These are phyloP conservation scores for Trametes hirsuta DNA, from an alignment of 1,284 basidiomycete genomes.

Conservation along the genomic window DNA sequence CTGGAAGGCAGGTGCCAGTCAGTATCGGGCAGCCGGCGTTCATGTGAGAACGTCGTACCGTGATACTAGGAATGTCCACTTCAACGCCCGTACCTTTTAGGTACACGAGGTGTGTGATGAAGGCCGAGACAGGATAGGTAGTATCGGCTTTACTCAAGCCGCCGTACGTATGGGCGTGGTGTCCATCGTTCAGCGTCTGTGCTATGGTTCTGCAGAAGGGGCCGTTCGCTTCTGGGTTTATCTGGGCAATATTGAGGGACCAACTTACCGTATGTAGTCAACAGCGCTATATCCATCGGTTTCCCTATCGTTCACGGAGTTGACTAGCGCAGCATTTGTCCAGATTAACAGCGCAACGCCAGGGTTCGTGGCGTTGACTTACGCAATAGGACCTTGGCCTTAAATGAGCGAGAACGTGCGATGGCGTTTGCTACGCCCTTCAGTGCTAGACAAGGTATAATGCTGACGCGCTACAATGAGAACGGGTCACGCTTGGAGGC, in stretches of 20 bases:
- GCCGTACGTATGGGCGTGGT: conserved; percentile 52
- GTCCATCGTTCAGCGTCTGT: conserved; percentile 68
- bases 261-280: conserved; percentile 76
- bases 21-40: neutral
- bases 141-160: conserved; percentile 59
- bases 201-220: conserved; percentile 60
- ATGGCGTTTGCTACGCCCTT: conserved; percentile 83
- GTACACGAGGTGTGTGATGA: conserved; percentile 86
- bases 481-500: neutral
- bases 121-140: conserved; percentile 69
- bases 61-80: conserved; percentile 63
- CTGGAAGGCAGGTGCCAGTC: conserved; percentile 36
- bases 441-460: conserved; percentile 90
- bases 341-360: neutral
- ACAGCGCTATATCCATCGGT: conserved; percentile 83
- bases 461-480: conserved; percentile 42
- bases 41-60: conserved; percentile 48
- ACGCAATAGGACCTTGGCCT: conserved; percentile 86
- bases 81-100: conserved; percentile 63
- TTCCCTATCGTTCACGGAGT: conserved; percentile 89
- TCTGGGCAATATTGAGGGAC: conserved; percentile 10
- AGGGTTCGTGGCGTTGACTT: conserved; percentile 33
- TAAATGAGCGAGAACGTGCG: conserved; percentile 71
- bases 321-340: conserved; percentile 58
- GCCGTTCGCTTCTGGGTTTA: neutral